phyloP scores from a whole-genome alignment of 2,329 filamentous ascomycete genomes.

The Colletotrichum euphorbiae region DNA sequence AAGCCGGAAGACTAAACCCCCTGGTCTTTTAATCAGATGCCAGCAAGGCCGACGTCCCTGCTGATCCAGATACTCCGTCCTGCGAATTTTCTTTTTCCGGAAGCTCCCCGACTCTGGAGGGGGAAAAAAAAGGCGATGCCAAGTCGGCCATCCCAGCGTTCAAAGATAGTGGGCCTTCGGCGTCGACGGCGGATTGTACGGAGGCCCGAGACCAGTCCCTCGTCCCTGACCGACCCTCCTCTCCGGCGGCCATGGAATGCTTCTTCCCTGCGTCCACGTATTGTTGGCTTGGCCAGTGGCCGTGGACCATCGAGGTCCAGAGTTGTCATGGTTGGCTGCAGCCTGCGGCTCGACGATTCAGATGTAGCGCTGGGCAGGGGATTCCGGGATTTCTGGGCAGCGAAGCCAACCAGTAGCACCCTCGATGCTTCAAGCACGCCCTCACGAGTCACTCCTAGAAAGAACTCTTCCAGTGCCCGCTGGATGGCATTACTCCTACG shows the following conservation, averaged over 20 bases:
- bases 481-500: neutral
- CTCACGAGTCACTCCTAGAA: no score
- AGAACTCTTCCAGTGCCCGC: neutral
- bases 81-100: neutral
- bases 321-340: slow-evolving; percentile 16
- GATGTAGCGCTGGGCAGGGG: neutral
- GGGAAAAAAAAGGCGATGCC: neutral
- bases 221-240: slow-evolving; percentile 26
- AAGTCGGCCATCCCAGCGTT: slow-evolving; percentile 18
- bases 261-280: slow-evolving; percentile 10
- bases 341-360: slow-evolving; percentile 5
- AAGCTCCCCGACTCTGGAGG: neutral
- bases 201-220: slow-evolving; percentile 25
- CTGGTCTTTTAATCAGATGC: neutral
- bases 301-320: neutral
- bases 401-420: slow-evolving; percentile 1
- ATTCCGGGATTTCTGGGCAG: neutral
- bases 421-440: no score
- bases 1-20: neutral
- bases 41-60: neutral
- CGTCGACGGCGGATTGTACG: slow-evolving; percentile 25
- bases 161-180: slow-evolving; percentile 24
- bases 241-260: slow-evolving; percentile 3
- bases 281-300: slow-evolving; percentile 2
- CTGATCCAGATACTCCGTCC: neutral